Conservation (phyloP, 1,139 yeast genomes). For the Pichia norvegensis region DNA sequence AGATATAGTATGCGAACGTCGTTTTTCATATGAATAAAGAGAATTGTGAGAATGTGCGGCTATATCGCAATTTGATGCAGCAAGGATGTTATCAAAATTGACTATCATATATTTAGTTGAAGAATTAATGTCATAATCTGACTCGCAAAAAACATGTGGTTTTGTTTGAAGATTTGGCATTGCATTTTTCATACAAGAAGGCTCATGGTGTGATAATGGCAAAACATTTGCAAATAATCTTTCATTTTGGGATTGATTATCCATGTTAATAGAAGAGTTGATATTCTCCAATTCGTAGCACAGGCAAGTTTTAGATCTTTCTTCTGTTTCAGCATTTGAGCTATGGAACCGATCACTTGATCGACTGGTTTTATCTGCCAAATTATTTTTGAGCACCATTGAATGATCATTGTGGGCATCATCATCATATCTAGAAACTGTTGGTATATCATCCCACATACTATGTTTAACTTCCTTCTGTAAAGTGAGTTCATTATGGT, state of each 20-base stretch:
- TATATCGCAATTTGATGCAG: conserved; percentile 12
- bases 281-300: background rate
- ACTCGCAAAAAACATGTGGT: background rate
- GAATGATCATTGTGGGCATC: background rate
- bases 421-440: background rate
- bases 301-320: background rate
- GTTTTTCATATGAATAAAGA: conserved; percentile 1
- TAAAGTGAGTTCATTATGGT: conserved; percentile 8
- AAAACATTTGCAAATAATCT: background rate
- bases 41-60: conserved; percentile 16
- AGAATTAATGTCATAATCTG: conserved; percentile 6
- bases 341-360: background rate
- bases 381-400: background rate
- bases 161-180: background rate
- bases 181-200: background rate
- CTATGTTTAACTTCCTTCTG: conserved; percentile 13
- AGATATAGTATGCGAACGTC: background rate
- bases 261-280: background rate
- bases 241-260: no score
- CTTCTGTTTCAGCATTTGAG: no score
- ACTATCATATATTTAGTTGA: conserved; percentile 20
- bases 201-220: background rate
- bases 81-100: conserved; percentile 13
- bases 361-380: background rate
- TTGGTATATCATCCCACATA: conserved; percentile 14